A percentile compares a stretch with the other conserved stretches of the same genome.
phyloP scores from a whole-genome alignment of 2,329 filamentous ascomycete species.

The Colletotrichum cuscutae region DNA sequence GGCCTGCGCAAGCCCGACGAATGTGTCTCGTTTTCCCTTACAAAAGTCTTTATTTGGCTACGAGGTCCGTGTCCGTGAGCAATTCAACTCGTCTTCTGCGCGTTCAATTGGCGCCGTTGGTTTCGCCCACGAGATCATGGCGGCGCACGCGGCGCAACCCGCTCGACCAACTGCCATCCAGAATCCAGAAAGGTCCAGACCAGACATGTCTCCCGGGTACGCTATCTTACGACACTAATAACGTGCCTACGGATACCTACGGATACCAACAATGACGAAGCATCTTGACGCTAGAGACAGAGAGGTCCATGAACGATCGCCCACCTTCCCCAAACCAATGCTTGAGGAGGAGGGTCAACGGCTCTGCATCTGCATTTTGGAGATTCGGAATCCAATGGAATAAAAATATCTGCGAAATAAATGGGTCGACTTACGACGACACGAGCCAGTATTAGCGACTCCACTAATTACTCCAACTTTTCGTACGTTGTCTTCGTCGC shows the following conservation, averaged over 20 bases:
- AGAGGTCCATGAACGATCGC: background rate
- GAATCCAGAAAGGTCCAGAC: background rate
- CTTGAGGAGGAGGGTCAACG: background rate
- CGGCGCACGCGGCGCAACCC: constrained; percentile 15
- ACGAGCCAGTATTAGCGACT: background rate
- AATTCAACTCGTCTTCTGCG: background rate
- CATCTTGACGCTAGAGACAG: background rate
- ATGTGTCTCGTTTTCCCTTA: background rate
- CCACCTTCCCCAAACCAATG: background rate
- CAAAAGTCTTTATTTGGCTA: background rate
- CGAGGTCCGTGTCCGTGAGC: constrained; percentile 14
- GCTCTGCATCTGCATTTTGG: background rate
- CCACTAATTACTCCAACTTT: background rate
- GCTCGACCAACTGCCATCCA: background rate
- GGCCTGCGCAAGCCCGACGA: background rate
- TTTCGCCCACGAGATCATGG: constrained; percentile 29
- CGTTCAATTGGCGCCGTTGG: constrained; percentile 25
- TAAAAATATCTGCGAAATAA: background rate
- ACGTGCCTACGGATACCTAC: background rate
- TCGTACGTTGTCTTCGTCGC: background rate
- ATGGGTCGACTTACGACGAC: background rate
- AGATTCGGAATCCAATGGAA: background rate
- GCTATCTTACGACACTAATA: too few relatives aligned
- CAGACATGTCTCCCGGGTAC: background rate
- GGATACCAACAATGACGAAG: background rate